Percentiles rank a stretch among this genome's conserved stretches.
Conservation (phyloP, 1,139 yeast species). For the Saccharomycopsis hybrid region DNA sequence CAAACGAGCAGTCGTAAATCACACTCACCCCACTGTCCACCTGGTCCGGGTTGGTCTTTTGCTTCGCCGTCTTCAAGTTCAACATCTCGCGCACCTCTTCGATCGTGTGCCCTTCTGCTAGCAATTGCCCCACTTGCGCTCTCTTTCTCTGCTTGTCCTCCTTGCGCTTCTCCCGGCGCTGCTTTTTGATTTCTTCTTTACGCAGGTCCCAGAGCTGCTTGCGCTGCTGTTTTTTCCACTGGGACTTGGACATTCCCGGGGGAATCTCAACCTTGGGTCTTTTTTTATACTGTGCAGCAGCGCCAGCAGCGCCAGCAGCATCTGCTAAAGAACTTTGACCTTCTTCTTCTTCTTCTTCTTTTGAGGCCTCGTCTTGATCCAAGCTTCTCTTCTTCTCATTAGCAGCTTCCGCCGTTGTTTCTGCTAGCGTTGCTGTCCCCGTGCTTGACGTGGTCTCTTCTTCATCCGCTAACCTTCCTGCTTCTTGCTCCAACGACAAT, state of each 20-base stretch:
- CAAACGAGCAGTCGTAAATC: constrained; percentile 83
- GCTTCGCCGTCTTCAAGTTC: constrained; percentile 22
- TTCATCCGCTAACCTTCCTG: too few relatives aligned
- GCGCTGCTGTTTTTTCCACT: constrained; percentile 75
- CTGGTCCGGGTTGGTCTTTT: constrained; percentile 38
- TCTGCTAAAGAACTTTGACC: background rate
- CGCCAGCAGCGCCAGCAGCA: background rate
- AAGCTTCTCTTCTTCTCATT: background rate
- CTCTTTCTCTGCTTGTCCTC: constrained; percentile 31
- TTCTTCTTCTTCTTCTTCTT: background rate
- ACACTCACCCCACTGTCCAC: constrained; percentile 43
- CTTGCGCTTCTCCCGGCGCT: constrained; percentile 50
- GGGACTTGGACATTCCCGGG: constrained; percentile 75
- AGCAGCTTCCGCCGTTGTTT: too few relatives aligned
- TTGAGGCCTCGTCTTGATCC: background rate
- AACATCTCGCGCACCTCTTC: constrained; percentile 31
- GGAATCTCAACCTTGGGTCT: constrained; percentile 38
- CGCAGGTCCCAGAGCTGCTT: constrained; percentile 59
- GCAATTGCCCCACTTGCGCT: constrained; percentile 30
- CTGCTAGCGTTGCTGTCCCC: too few relatives aligned
- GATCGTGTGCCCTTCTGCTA: constrained; percentile 28
- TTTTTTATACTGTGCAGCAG: background rate
- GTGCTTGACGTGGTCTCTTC: too few relatives aligned
- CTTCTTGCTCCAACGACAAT: too few relatives aligned
- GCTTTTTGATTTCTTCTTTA: constrained; percentile 43